Evolutionary conservation across 2,329 filamentous ascomycete species (phyloP).

Genomic region (Geosmithia morbida): DNA sequence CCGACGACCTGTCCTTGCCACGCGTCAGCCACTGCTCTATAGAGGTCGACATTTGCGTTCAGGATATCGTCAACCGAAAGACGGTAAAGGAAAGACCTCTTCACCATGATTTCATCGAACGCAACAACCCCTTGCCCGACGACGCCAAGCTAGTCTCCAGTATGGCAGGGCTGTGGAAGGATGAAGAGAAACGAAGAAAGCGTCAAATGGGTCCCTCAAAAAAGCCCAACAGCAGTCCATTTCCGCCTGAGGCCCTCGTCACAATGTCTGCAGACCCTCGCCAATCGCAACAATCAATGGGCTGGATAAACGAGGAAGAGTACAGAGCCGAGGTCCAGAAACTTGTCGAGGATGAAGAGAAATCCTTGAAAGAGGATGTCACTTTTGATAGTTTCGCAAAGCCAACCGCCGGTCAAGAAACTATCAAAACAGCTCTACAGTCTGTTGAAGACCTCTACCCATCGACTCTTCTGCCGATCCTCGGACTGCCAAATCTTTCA

Average conservation of each 20-base stretch:
- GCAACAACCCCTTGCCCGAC: constrained; percentile 42
- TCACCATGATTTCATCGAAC: constrained; percentile 79
- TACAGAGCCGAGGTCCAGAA: constrained; percentile 50
- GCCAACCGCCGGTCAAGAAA: constrained; percentile 32
- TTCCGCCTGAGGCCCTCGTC: constrained; percentile 65
- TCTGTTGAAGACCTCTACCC: constrained; percentile 82
- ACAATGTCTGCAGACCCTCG: constrained; percentile 80
- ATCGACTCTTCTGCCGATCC: constrained; percentile 25
- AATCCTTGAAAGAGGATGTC: constrained; percentile 17
- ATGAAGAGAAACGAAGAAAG: constrained; percentile 71
- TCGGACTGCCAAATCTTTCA: constrained; percentile 18
- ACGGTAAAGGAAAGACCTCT: constrained; percentile 63
- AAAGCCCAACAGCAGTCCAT: constrained; percentile 53
- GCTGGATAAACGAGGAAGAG: constrained; percentile 89
- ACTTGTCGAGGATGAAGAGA: constrained; percentile 47
- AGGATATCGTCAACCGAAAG: constrained; percentile 73
- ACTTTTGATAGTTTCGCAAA: constrained; percentile 55
- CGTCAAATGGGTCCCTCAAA: constrained; percentile 47
- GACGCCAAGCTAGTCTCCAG: constrained; percentile 81
- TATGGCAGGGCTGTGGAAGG: constrained; percentile 86
- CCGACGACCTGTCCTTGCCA: constrained; percentile 48
- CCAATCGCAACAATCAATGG: constrained; percentile 48
- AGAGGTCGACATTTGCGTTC: constrained; percentile 79
- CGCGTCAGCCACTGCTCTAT: constrained; percentile 78
- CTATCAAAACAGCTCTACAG: constrained; percentile 63